Base-by-base conservation (phyloP, 208 protist genomes). In the Wallacemonas sp. region DNA sequence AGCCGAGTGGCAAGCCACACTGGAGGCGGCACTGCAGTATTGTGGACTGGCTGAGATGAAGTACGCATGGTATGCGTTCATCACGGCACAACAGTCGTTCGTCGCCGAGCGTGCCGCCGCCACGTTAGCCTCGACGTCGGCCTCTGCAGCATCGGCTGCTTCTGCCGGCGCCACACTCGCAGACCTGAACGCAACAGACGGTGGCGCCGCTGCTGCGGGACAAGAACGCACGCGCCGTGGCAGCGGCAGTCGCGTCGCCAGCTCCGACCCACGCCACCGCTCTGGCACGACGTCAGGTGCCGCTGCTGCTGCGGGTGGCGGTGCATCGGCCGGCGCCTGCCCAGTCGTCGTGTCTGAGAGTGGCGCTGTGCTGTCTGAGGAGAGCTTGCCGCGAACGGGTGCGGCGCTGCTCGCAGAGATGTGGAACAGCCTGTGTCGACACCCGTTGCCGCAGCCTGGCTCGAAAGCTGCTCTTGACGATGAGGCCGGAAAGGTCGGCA, bases 1-100 rank as follows among this genome's bases (percentile, higher is more conserved):
- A 24, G 12, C 63, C 46, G 55, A 70, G 48, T 81, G 64, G 21
- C 72, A 71, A 38, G 48, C 77, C 16, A 43, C 79, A 1, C 61
- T 92, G 43, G 68, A 84, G 21, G 17, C 36, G 2, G 63, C 78
- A n/a, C 63, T 85, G 44, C 74, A 88, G 64, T 69, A 77, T 39
- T 60, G 48, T 12, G 19, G 65, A 1, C 61, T 89, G 0, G 68
- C 52, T n/a, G 56, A 78, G 43, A 43, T 85, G 55, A 38, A 64
- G 14, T 85, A 85, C 65, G 76, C 61, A n/a, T 89, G 83, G 83
- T 79, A 85, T 27, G 54, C 57, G 2, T 71, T 66, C 19, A 63
- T 71, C 48, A 38, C 63, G 29, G 21, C 12, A 11, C 39, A 46
- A 14, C 57, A 63, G 21, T 21, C 41, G 12, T 44, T 49, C 14